phyloP scores from a whole-genome alignment of 345 rosid species.

The Euphorbia pulcherrima region DNA sequence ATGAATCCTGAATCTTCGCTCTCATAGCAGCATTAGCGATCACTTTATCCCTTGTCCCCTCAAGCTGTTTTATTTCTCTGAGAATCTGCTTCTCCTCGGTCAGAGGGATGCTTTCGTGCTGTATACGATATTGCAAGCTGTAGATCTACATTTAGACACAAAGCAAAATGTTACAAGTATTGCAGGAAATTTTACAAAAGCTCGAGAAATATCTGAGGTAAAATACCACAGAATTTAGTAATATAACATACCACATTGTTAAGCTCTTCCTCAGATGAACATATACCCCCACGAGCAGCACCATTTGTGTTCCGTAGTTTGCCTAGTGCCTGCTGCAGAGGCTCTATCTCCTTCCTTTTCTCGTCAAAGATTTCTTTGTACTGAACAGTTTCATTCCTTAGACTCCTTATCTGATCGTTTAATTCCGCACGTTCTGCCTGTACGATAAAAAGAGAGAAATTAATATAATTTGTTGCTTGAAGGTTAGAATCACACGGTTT shows the following conservation, averaged over 20 bases:
- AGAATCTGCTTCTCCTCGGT: slow-evolving; percentile 91
- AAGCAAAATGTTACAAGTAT: slow-evolving; percentile 15
- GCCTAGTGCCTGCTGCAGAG: slow-evolving; percentile 83
- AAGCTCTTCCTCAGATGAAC: slow-evolving; percentile 93
- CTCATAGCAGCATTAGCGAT: slow-evolving; percentile 74
- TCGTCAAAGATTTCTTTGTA: slow-evolving; percentile 47
- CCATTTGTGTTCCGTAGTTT: slow-evolving; percentile 52
- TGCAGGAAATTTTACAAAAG: not conserved
- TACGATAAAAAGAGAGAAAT: slow-evolving; percentile 5
- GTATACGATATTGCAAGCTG: slow-evolving; percentile 73
- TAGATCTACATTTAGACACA: slow-evolving; percentile 52
- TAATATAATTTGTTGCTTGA: not conserved
- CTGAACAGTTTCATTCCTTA: slow-evolving; percentile 34
- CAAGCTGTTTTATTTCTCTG: slow-evolving; percentile 83
- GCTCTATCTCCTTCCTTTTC: slow-evolving; percentile 76
- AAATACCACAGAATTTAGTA: slow-evolving; percentile 14
- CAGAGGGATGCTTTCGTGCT: slow-evolving; percentile 87
- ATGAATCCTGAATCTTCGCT: slow-evolving; percentile 76
- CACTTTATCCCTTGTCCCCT: slow-evolving; percentile 88
- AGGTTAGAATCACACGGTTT: not conserved
- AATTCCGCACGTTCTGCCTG: slow-evolving; percentile 52
- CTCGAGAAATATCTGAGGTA: slow-evolving; percentile 6
- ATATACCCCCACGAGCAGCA: slow-evolving; percentile 46
- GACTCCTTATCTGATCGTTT: slow-evolving; percentile 35
- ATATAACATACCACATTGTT: slow-evolving; percentile 53